These are phyloP conservation scores for Globisporangium apiculatum DNA, from an alignment of 352 stramenopile species.

Conservation along the genomic window DNA sequence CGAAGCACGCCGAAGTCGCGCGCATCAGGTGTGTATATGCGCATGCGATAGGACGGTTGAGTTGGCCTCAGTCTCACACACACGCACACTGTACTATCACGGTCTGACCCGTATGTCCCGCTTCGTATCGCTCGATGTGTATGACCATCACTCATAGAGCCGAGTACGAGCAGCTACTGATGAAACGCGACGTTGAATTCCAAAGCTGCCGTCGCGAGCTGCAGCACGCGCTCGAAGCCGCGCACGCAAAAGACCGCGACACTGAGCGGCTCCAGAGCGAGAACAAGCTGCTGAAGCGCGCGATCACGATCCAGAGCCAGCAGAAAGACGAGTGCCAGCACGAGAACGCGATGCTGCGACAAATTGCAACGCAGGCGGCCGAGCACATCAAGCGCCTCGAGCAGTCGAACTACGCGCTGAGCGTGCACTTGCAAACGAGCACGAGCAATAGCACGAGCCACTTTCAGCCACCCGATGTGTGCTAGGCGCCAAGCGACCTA, in stretches of 20 bases:
- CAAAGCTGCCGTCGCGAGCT: slow-evolving; percentile 56
- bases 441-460: slow-evolving; percentile 30
- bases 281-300: slow-evolving; percentile 81
- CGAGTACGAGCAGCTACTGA: slow-evolving; percentile 80
- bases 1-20: slow-evolving; percentile 73
- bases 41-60: neutral
- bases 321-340: slow-evolving; percentile 78
- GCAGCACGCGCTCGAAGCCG: slow-evolving; percentile 30
- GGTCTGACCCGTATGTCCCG: too few species aligned
- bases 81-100: too few species aligned
- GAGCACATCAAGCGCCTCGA: slow-evolving; percentile 85
- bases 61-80: too few species aligned
- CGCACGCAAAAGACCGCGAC: slow-evolving; percentile 41
- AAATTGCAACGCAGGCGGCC: slow-evolving; percentile 63
- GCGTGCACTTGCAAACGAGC: slow-evolving; percentile 81
- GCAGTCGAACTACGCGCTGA: slow-evolving; percentile 83
- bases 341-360: slow-evolving; percentile 71
- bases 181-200: slow-evolving; percentile 76
- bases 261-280: slow-evolving; percentile 60
- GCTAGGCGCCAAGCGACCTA: slow-evolving; percentile 20
- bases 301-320: slow-evolving; percentile 83
- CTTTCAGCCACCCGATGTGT: slow-evolving; percentile 63
- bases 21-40: slow-evolving; percentile 40
- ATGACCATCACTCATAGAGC: slow-evolving; percentile 8
- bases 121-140: neutral